phyloP scores from a whole-genome alignment of 2,329 filamentous ascomycete genomes.

The Fusarium sulawesiense region DNA sequence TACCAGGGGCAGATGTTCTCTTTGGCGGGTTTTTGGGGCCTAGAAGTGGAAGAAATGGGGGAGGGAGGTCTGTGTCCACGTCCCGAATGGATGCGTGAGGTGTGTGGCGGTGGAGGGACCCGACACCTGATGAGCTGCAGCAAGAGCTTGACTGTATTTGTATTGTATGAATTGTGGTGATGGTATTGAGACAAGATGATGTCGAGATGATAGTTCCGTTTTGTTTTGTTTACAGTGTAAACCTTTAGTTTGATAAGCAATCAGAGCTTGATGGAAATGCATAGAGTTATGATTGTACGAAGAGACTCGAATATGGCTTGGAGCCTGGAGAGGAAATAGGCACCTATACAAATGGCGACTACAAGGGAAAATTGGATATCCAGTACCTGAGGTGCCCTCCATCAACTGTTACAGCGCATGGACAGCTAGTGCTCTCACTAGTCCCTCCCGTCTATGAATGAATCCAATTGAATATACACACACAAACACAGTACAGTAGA shows the following conservation, averaged over 20 bases:
- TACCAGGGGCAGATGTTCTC: conserved; percentile 27
- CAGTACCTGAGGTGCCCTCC: not conserved
- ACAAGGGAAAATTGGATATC: not conserved
- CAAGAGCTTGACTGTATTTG: conserved; percentile 12
- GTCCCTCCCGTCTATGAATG: not conserved
- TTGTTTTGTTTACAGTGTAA: not conserved
- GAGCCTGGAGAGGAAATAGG: not conserved
- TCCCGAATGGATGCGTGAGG: conserved; percentile 9
- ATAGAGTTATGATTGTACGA: not conserved
- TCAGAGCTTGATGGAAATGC: not conserved
- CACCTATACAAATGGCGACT: not conserved
- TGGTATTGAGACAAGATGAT: not conserved
- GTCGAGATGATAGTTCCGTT: not conserved
- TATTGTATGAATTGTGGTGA: not conserved
- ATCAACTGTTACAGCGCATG: not conserved
- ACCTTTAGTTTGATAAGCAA: not conserved
- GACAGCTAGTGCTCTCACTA: not conserved
- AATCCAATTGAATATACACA: not conserved
- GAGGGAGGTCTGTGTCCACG: conserved; percentile 31
- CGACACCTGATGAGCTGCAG: conserved; percentile 29
- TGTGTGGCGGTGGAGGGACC: conserved; percentile 39
- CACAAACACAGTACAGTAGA: not conserved
- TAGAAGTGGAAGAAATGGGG: conserved; percentile 27
- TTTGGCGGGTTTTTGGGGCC: conserved; percentile 22
- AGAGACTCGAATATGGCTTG: not conserved